Conservation (phyloP, 352 stramenopile species). For the Globisporangium viniferum region DNA sequence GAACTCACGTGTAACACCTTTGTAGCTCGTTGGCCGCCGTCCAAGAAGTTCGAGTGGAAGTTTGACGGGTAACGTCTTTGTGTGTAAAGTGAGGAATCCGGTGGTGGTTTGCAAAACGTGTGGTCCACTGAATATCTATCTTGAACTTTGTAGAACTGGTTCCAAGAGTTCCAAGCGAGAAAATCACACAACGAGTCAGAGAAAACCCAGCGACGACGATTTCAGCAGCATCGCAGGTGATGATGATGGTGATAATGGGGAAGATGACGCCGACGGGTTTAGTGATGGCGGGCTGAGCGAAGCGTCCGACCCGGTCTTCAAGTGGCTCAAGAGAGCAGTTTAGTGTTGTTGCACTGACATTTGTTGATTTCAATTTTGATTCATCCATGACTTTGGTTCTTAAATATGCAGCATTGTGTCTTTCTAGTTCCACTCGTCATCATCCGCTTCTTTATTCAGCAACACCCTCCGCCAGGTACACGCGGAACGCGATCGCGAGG, state of each 20-base stretch:
- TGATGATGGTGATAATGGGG: no score
- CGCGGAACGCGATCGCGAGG: constrained; percentile 45
- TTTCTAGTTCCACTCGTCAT: neutral
- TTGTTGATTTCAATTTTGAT: neutral
- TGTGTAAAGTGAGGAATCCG: neutral
- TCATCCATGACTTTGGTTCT: neutral
- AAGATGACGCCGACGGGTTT: constrained; percentile 14
- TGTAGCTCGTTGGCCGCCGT: neutral
- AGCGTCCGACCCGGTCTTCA: constrained; percentile 49
- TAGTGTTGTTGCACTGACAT: constrained; percentile 1
- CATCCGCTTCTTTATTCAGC: neutral
- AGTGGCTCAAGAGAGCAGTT: constrained; percentile 53
- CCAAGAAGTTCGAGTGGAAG: constrained; percentile 51
- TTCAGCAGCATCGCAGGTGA: neutral
- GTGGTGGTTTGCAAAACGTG: neutral
- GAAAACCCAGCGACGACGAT: neutral
- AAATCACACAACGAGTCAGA: neutral
- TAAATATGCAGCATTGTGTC: neutral
- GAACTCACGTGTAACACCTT: neutral
- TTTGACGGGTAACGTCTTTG: constrained; percentile 49
- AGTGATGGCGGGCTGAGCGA: constrained; percentile 34
- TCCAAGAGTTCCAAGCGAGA: neutral
- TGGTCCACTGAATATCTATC: neutral
- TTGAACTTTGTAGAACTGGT: constrained; percentile 1
- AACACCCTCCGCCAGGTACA: constrained; percentile 9